Percentiles rank a stretch among this genome's conserved stretches.
These are phyloP conservation scores for Tuber brumale DNA, from an alignment of 495 filamentous ascomycete genomes.

Conservation along the genomic window DNA sequence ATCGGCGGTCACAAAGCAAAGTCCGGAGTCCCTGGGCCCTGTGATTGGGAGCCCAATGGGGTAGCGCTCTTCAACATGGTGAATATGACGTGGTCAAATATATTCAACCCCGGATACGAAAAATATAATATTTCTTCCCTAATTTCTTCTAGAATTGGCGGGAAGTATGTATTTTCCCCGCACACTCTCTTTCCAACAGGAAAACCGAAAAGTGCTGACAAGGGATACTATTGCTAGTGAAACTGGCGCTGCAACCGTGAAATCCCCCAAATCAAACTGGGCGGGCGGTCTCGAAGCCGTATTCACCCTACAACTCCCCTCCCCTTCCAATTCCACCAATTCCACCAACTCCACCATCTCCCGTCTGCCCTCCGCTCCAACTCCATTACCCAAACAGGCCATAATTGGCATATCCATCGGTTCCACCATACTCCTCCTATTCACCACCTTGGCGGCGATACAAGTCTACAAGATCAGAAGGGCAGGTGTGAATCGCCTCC, in stretches of 20 bases:
- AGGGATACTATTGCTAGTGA: not conserved
- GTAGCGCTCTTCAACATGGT: constrained; percentile 26
- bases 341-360: not conserved
- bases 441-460: not conserved
- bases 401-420: constrained; percentile 18
- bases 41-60: constrained; percentile 25
- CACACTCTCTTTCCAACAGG: not conserved
- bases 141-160: constrained; percentile 14
- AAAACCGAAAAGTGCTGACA: not conserved
- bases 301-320: not conserved
- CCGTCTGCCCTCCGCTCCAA: not conserved
- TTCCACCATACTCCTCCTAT: constrained; percentile 6
- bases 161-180: constrained; percentile 3
- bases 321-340: not conserved
- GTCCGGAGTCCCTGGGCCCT: constrained; percentile 9
- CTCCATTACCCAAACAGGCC: constrained; percentile 7
- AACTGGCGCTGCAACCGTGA: constrained; percentile 13
- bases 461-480: not conserved
- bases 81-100: constrained; percentile 12
- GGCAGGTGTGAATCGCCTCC: not conserved
- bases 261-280: constrained; percentile 11
- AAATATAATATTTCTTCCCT: constrained; percentile 14
- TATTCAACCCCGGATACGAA: constrained; percentile 6
- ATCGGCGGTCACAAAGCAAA: constrained; percentile 21
- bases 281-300: constrained; percentile 12